These are phyloP conservation scores for Chrysosporium keratinophilum DNA, from an alignment of 2,329 filamentous ascomycete species.

Conservation along the genomic window DNA sequence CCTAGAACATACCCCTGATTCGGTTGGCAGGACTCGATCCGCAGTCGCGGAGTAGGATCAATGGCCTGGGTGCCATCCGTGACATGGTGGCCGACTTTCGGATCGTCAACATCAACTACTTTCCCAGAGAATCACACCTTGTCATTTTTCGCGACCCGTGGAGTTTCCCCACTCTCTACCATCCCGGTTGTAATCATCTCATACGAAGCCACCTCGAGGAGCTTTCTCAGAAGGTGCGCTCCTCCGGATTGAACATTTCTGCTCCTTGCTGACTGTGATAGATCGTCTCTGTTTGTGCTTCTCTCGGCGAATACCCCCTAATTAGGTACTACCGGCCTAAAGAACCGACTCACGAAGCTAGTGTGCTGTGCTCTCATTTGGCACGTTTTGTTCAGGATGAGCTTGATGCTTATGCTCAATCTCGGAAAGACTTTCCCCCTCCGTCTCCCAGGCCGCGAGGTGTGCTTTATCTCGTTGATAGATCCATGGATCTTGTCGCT, in stretches of 20 bases:
- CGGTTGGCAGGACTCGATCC: slow-evolving; percentile 53
- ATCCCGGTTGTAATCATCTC: slow-evolving; percentile 76
- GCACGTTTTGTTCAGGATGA: slow-evolving; percentile 87
- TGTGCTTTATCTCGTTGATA: slow-evolving; percentile 75
- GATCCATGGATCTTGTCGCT: slow-evolving; percentile 82
- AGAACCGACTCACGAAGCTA: slow-evolving; percentile 70
- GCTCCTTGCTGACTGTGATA: slow-evolving; percentile 28
- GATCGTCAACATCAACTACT: slow-evolving; percentile 79
- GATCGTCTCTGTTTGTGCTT: slow-evolving; percentile 80
- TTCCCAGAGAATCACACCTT: slow-evolving; percentile 79
- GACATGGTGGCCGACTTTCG: slow-evolving; percentile 70
- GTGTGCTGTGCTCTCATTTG: slow-evolving; percentile 74
- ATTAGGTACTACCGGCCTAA: slow-evolving; percentile 81
- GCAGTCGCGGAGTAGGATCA: slow-evolving; percentile 60
- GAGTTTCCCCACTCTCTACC: slow-evolving; percentile 88
- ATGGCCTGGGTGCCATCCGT: slow-evolving; percentile 57
- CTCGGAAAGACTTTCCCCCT: slow-evolving; percentile 74
- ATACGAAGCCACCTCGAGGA: slow-evolving; percentile 73
- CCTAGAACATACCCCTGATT: not conserved
- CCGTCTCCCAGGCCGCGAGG: slow-evolving; percentile 62
- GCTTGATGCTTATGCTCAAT: slow-evolving; percentile 78
- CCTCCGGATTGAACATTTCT: not conserved
- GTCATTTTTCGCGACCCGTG: slow-evolving; percentile 88
- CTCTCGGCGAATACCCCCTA: slow-evolving; percentile 84
- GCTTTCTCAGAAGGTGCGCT: slow-evolving; percentile 72